Conservation (phyloP, 495 filamentous ascomycete genomes). For the Aspergillus haitiensis region DNA sequence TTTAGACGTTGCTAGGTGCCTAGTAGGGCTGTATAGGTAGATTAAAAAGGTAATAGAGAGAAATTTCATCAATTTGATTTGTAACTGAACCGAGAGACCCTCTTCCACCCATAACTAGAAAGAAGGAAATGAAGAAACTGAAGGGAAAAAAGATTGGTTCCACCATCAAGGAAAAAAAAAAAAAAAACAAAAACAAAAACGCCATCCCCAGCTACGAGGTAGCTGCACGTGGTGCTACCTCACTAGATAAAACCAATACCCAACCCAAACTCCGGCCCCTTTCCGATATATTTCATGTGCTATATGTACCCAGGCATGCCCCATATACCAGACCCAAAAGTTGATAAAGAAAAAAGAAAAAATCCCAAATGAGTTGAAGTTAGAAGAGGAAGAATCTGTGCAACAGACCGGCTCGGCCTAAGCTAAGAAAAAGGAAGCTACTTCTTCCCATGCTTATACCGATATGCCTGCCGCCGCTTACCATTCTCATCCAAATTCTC, state of each 20-base stretch:
- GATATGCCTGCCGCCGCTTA: slow-evolving; percentile 44
- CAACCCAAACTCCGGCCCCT: not conserved
- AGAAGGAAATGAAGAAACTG: not conserved
- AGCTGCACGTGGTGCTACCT: too few species aligned
- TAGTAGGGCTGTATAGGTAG: too few species aligned
- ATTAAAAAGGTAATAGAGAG: too few species aligned
- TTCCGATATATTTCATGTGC: not conserved
- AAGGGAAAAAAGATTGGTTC: too few species aligned
- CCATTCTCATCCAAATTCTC: slow-evolving; percentile 29
- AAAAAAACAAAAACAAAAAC: too few species aligned
- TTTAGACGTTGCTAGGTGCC: too few species aligned
- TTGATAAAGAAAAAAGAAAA: not conserved
- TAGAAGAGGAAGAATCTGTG: not conserved
- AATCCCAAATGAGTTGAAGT: not conserved
- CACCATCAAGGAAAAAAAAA: too few species aligned
- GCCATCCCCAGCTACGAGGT: too few species aligned
- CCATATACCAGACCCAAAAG: not conserved
- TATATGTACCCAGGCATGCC: not conserved
- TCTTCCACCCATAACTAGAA: not conserved
- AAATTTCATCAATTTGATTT: too few species aligned
- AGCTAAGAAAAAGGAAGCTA: slow-evolving; percentile 11
- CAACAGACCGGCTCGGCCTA: not conserved
- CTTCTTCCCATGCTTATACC: slow-evolving; percentile 44
- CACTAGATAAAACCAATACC: too few species aligned
- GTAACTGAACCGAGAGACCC: not conserved